Base-by-base conservation (phyloP, 1,284 basidiomycete genomes). In the Testicularia cyperi region DNA sequence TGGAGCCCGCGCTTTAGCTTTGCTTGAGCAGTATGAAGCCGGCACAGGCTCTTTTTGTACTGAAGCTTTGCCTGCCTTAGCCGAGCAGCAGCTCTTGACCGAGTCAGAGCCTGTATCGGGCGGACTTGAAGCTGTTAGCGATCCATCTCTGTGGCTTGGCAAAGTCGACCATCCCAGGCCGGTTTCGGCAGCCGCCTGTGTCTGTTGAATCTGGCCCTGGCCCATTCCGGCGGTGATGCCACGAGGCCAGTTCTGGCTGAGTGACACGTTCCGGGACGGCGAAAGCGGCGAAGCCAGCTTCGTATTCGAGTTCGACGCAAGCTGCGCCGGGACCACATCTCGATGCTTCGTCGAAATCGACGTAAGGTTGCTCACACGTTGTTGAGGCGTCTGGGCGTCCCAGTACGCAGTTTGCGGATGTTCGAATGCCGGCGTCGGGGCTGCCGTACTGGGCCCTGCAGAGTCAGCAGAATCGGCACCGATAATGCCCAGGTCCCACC, bases 401-500 rank as follows among this genome's bases (percentile, higher is more conserved):
- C n/a, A n/a, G n/a, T n/a, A n/a, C n/a, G n/a, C n/a, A 20, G 19
- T 9, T 12, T 20, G 10, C 6, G 19, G 6, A 21, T 22, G 25
- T 34, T 51, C 55, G 4, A 30, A 31, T 18, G 51, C 28, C 6
- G 42, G 47, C 7, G 58, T 57, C n/a, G n/a, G n/a, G 2, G 38
- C 44, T 10, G 54, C 28, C 3, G 46, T 26, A 24, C 47, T 49
- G 5, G 52, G 31, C 12, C 41, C 34, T 10, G 24, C 34, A 3
- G 51, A 53, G 6, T 32, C 37, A 9, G 35, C 39, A 15, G 33
- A 25, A 36, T 56, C 51, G 16, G 36, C 34, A 1, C 43, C 47
- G 12, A 42, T 44, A 38, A 62, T 52, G 10, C 63, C 65, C 8
- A 68, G 46, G 44, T 75, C 65, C 66, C 72, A 74, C 74, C 74